These are phyloP conservation scores for Neurospora tetraspora DNA, from an alignment of 495 filamentous ascomycete genomes.

Conservation along the genomic window DNA sequence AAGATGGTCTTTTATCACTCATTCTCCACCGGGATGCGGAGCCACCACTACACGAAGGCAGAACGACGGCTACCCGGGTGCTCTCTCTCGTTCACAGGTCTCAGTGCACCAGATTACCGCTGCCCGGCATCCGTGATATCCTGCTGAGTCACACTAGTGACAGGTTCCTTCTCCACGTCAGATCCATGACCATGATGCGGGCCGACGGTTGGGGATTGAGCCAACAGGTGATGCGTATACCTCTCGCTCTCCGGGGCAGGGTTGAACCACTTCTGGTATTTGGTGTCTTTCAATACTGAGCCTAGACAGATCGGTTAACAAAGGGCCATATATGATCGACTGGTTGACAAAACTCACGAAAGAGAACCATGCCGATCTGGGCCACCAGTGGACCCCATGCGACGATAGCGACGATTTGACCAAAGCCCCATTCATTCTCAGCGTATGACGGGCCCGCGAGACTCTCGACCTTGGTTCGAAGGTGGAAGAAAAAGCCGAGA, in stretches of 20 bases:
- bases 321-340: not conserved
- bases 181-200: not conserved
- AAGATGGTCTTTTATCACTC: not conserved
- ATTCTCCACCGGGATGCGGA: not conserved
- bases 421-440: not conserved
- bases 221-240: not conserved
- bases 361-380: not conserved
- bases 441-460: not conserved
- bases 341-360: not conserved
- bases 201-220: not conserved
- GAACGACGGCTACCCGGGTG: too few species aligned
- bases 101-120: too few species aligned
- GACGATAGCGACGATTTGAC: not conserved
- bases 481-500: not conserved
- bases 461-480: not conserved
- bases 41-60: too few species aligned
- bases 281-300: not conserved
- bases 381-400: not conserved
- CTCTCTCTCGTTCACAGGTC: too few species aligned
- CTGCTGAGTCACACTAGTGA: not conserved
- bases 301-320: not conserved
- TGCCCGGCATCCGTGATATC: too few species aligned
- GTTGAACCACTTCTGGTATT: not conserved
- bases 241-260: too few species aligned
- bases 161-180: not conserved